Evolutionary conservation across 352 stramenopile species (phyloP), one percentile per base, ranked within the genome.

Genomic region (Bremia lactucae): DNA sequence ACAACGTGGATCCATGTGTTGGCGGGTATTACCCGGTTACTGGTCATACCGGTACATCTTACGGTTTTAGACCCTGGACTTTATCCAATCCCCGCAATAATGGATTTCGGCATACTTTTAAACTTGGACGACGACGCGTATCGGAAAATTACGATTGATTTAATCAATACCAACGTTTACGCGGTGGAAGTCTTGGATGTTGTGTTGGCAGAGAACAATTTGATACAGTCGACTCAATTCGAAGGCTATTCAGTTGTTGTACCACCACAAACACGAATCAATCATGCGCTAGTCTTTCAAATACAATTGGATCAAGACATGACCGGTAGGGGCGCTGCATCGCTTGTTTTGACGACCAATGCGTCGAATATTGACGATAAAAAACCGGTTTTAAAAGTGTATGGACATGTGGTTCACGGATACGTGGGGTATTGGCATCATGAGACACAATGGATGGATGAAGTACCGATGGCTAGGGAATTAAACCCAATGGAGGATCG

Each of bases 321-420:
- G 14, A 23, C 21, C 13, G 20, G 52, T 29, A n/a, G 38, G 15
- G 62, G 52, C 25, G 49, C 61, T 24, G 52, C 46, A n/a, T 57
- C 43, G 8, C 34, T 78, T 6, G 14, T 57, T 11, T 42, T 80
- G 14, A 56, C 53, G 31, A 76, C 71, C 10, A 78, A 80, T 44
- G 47, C 52, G 23, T 63, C 51, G 3, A 55, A 36, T 21, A 36
- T 29, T 20, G 56, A 50, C 26, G 33, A 59, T 9, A 41, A 38
- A 13, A 36, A 64, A 31, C 45, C 37, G 10, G 65, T 47, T 33
- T 31, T 70, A 24, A 33, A 49, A 20, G 31, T 80, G 9, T 60
- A 51, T 13, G 62, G 49, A 4, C 52, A 46, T 29, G 33, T 60
- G 9, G 10, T 69, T 0, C 47, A 59, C 6, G 65, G 62, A 2